Conservation (phyloP, 1,139 yeast genomes). For the Yamadazyma dushanensis region DNA sequence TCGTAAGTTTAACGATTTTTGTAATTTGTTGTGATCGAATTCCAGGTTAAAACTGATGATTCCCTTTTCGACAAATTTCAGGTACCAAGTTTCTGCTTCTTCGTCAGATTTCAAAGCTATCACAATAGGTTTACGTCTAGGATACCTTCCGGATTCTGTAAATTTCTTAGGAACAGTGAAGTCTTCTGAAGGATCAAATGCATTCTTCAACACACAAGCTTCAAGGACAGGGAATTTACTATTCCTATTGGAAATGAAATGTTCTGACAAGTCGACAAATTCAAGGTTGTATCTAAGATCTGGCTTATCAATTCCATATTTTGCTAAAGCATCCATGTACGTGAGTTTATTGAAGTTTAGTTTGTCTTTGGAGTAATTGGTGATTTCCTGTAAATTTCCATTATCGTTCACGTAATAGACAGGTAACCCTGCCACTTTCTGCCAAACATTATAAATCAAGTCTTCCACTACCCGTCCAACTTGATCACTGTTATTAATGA, state of each 20-base stretch:
- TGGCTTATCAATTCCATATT: slow-evolving; percentile 93
- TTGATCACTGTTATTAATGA: slow-evolving; percentile 62
- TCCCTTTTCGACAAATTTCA: slow-evolving; percentile 30
- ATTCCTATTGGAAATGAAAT: slow-evolving; percentile 33
- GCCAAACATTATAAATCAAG: slow-evolving; percentile 59
- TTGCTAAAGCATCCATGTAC: slow-evolving; percentile 67
- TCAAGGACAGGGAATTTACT: slow-evolving; percentile 64
- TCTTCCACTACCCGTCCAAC: slow-evolving; percentile 67
- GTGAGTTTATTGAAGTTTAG: slow-evolving; percentile 46
- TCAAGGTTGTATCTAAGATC: slow-evolving; percentile 68
- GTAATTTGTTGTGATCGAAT: slow-evolving; percentile 25
- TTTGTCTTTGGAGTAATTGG: slow-evolving; percentile 19
- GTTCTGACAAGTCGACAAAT: slow-evolving; percentile 49
- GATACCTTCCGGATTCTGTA: slow-evolving; percentile 48
- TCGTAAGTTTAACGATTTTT: slow-evolving; percentile 37
- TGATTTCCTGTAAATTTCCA: slow-evolving; percentile 24
- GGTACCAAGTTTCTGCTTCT: slow-evolving; percentile 45
- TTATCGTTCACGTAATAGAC: slow-evolving; percentile 32
- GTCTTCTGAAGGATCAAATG: slow-evolving; percentile 30
- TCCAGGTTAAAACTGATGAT: slow-evolving; percentile 19
- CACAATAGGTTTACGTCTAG: slow-evolving; percentile 60
- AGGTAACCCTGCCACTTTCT: slow-evolving; percentile 38
- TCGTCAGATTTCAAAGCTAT: slow-evolving; percentile 44
- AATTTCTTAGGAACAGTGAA: slow-evolving; percentile 30
- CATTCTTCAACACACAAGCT: slow-evolving; percentile 60